A percentile compares a stretch with the other conserved stretches of the same genome.
These are phyloP conservation scores for Letharia lupina DNA, from an alignment of 495 filamentous ascomycete species.

Conservation along the genomic window DNA sequence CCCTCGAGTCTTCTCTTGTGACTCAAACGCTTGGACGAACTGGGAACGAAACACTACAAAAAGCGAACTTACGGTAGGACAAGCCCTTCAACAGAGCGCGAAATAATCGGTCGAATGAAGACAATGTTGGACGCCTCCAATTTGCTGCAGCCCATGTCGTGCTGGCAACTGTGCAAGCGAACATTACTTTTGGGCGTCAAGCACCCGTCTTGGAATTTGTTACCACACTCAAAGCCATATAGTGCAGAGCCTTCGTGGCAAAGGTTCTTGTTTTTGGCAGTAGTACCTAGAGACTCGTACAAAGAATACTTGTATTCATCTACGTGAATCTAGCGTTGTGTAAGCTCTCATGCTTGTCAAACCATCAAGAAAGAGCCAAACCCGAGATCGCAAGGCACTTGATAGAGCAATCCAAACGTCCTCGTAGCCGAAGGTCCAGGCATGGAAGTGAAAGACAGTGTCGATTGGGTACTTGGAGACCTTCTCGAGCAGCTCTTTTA, in stretches of 20 bases:
- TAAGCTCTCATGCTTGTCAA: not conserved
- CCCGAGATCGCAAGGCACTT: constrained; percentile 55
- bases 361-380: constrained; percentile 26
- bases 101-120: constrained; percentile 70
- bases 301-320: constrained; percentile 70
- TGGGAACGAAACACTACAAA: not conserved
- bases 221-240: constrained; percentile 70
- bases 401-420: constrained; percentile 85
- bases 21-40: not conserved
- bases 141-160: constrained; percentile 53
- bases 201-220: constrained; percentile 57
- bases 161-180: constrained; percentile 86
- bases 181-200: constrained; percentile 55
- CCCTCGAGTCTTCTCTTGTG: not conserved
- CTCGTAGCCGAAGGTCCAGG: constrained; percentile 93
- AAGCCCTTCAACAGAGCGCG: constrained; percentile 43
- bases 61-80: constrained; percentile 39
- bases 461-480: constrained; percentile 60
- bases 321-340: constrained; percentile 56
- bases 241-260: constrained; percentile 56
- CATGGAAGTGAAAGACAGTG: constrained; percentile 74
- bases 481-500: constrained; percentile 64
- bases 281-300: constrained; percentile 55
- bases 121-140: constrained; percentile 53
- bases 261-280: constrained; percentile 27